phyloP scores from a whole-genome alignment of 225 moss, liverwort and hornwort genomes.

The Takakia lepidozioides region DNA sequence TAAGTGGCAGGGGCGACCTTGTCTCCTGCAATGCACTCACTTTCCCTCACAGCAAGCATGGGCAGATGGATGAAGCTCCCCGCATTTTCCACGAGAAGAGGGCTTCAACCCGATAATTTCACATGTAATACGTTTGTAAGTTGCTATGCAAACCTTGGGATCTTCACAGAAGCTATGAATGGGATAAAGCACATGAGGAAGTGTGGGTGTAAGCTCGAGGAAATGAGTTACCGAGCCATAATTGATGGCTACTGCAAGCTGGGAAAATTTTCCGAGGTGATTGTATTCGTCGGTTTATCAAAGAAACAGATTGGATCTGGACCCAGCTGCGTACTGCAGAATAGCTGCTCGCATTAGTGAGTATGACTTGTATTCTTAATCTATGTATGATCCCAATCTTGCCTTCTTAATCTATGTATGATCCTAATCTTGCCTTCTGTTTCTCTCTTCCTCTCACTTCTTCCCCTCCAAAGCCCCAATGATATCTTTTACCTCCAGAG shows the following conservation, averaged over 20 bases:
- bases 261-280: constrained; percentile 55
- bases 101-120: constrained; percentile 65
- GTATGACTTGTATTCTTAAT: constrained; percentile 14
- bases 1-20: constrained; percentile 58
- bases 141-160: constrained; percentile 84
- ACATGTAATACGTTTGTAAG: constrained; percentile 90
- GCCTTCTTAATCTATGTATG: too few species aligned
- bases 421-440: too few species aligned
- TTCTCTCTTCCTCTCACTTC: too few species aligned
- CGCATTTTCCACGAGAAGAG: constrained; percentile 91
- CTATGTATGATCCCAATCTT: too few species aligned
- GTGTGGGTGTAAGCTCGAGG: constrained; percentile 72
- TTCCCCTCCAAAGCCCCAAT: too few species aligned
- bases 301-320: constrained; percentile 53
- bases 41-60: constrained; percentile 78
- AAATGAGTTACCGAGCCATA: constrained; percentile 77
- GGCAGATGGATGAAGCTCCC: constrained; percentile 78
- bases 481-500: too few species aligned
- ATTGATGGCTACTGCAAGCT: constrained; percentile 83
- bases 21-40: constrained; percentile 92
- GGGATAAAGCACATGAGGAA: constrained; percentile 88
- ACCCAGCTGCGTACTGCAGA: constrained; percentile 47
- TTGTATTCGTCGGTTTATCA: constrained; percentile 72
- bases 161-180: constrained; percentile 72
- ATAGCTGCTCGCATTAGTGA: constrained; percentile 41